phyloP scores from a whole-genome alignment of 352 stramenopile species.

The Phytopythium chamaehyphon region DNA sequence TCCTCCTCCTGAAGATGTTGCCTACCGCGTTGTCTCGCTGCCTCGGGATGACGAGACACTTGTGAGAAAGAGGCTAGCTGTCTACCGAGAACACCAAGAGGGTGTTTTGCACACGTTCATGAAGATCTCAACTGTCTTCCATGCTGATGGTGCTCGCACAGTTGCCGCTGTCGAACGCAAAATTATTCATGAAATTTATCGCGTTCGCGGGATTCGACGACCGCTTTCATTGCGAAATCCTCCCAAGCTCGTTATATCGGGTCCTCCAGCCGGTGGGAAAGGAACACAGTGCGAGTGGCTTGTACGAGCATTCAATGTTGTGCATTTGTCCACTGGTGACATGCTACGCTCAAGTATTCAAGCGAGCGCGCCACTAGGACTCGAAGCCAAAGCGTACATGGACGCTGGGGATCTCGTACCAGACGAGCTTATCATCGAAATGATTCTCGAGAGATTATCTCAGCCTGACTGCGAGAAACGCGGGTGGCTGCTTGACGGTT shows the following conservation, averaged over 20 bases:
- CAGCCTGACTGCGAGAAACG: slow-evolving; percentile 60
- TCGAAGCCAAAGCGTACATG: slow-evolving; percentile 92
- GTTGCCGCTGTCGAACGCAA: slow-evolving; percentile 36
- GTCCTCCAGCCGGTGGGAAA: slow-evolving; percentile 93
- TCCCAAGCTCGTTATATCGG: slow-evolving; percentile 88
- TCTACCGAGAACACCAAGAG: slow-evolving; percentile 82
- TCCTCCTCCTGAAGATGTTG: slow-evolving; percentile 44
- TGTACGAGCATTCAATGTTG: slow-evolving; percentile 84
- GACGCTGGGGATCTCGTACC: slow-evolving; percentile 89
- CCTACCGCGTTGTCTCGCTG: slow-evolving; percentile 55
- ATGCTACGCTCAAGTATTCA: slow-evolving; percentile 91
- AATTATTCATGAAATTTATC: slow-evolving; percentile 50
- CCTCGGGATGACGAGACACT: slow-evolving; percentile 83
- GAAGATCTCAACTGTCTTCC: slow-evolving; percentile 55
- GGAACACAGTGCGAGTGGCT: slow-evolving; percentile 96
- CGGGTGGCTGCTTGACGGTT: slow-evolving; percentile 94
- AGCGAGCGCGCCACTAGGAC: slow-evolving; percentile 42
- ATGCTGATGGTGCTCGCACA: slow-evolving; percentile 61
- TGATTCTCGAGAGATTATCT: slow-evolving; percentile 87
- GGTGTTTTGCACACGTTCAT: slow-evolving; percentile 73
- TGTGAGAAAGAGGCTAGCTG: slow-evolving; percentile 65
- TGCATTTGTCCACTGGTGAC: slow-evolving; percentile 94
- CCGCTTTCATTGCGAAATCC: slow-evolving; percentile 36
- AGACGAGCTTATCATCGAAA: slow-evolving; percentile 93
- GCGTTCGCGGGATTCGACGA: slow-evolving; percentile 32